Evolutionary conservation across 768 basidiomycete genomes (phyloP).

Genomic region (Agaricus sinodeliciosus): DNA sequence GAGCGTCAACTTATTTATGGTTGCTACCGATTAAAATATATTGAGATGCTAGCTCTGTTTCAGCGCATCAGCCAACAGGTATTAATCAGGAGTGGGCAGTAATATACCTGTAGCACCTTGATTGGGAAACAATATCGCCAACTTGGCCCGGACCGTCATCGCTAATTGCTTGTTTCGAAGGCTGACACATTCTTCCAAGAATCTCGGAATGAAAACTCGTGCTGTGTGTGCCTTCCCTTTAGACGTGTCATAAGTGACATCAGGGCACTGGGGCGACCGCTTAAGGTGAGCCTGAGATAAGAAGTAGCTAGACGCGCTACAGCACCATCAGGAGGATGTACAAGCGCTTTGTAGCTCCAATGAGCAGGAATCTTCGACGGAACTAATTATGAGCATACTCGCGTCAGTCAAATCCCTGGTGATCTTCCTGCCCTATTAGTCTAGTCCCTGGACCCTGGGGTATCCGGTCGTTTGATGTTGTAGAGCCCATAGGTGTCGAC

Average conservation of each 20-base stretch:
- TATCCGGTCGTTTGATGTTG: not conserved
- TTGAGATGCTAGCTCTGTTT: constrained; percentile 3
- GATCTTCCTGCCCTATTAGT: not conserved
- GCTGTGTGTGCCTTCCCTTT: not conserved
- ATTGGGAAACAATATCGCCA: constrained; percentile 5
- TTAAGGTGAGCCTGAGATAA: too few relatives aligned
- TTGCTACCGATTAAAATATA: not conserved
- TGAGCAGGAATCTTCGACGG: not conserved
- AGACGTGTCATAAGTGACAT: not conserved
- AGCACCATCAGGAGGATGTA: too few relatives aligned
- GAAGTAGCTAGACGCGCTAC: too few relatives aligned
- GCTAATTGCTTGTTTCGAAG: constrained; percentile 8
- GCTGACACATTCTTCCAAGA: not conserved
- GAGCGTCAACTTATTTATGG: constrained; percentile 7
- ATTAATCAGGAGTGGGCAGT: not conserved
- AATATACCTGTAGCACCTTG: not conserved
- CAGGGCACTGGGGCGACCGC: too few relatives aligned
- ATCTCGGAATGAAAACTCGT: not conserved
- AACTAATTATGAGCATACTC: not conserved
- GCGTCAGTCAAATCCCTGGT: not conserved
- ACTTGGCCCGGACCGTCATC: not conserved
- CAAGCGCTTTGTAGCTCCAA: too few relatives aligned
- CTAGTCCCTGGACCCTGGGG: not conserved
- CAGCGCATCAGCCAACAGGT: constrained; percentile 3
- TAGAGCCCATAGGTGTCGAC: not conserved